Percentiles rank a stretch among this genome's conserved stretches.
phyloP scores from a whole-genome alignment of 2,329 filamentous ascomycete species.

The Nothophaeocryptopus gaeumannii region DNA sequence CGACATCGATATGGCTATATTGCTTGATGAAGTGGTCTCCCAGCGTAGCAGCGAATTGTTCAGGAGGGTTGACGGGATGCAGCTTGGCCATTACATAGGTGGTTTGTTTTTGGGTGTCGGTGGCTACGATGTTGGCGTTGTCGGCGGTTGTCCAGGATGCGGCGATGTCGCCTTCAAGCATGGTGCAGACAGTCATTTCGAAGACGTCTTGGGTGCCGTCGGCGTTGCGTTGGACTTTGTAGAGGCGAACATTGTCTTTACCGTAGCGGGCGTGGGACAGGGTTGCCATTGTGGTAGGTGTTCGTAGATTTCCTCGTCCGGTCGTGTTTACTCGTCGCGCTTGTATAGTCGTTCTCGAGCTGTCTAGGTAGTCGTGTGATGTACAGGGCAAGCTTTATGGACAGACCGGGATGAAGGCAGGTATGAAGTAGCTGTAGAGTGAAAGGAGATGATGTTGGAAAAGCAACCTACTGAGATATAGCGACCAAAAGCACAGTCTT shows the following conservation, averaged over 20 bases:
- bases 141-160: conserved; percentile 86
- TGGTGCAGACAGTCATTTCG: conserved; percentile 91
- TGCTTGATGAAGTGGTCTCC: conserved; percentile 84
- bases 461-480: too few relatives aligned
- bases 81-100: conserved; percentile 89
- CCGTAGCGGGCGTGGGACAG: conserved; percentile 68
- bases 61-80: conserved; percentile 85
- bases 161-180: conserved; percentile 91
- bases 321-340: too few relatives aligned
- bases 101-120: conserved; percentile 96
- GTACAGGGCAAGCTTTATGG: too few relatives aligned
- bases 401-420: too few relatives aligned
- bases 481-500: too few relatives aligned
- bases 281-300: conserved; percentile 41
- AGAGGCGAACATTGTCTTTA: conserved; percentile 98
- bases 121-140: conserved; percentile 92
- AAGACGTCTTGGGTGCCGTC: conserved; percentile 79
- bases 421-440: too few relatives aligned
- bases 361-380: too few relatives aligned
- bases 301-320: background rate
- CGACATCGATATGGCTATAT: conserved; percentile 83
- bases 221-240: conserved; percentile 83
- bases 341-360: too few relatives aligned
- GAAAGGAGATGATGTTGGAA: too few relatives aligned
- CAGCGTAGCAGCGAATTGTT: conserved; percentile 82